Conservation (phyloP, 257 asterid genomes). For the Solanum sejunctum region DNA sequence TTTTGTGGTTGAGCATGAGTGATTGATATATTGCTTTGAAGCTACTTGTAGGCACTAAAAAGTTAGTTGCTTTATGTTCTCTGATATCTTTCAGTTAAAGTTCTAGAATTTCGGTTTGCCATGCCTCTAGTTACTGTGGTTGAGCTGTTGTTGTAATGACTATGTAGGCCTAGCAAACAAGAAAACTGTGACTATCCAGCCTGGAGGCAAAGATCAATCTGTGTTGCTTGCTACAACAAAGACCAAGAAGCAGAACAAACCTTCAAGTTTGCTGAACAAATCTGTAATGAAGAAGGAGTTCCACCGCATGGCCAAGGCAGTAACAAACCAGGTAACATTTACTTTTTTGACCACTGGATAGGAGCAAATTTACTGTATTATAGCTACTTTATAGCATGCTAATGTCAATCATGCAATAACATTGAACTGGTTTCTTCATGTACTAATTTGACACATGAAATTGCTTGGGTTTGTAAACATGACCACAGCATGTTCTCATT, state of each 20-base stretch:
- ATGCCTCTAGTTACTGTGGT: not conserved
- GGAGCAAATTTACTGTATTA: not conserved
- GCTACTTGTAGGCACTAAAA: not conserved
- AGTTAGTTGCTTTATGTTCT: not conserved
- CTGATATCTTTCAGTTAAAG: not conserved
- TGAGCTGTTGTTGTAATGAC: not conserved
- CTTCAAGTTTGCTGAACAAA: constrained; percentile 45
- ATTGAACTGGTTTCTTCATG: not conserved
- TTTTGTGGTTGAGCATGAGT: not conserved
- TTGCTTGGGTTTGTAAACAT: not conserved
- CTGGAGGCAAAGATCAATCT: constrained; percentile 59
- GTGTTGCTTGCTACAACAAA: constrained; percentile 76
- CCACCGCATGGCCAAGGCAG: constrained; percentile 86
- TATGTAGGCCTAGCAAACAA: constrained; percentile 73
- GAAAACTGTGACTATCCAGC: constrained; percentile 83
- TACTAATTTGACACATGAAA: not conserved
- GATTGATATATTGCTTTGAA: not conserved
- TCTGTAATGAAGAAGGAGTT: constrained; percentile 81
- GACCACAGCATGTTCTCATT: not conserved
- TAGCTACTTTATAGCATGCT: not conserved
- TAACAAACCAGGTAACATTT: constrained; percentile 60
- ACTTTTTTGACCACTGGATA: not conserved
- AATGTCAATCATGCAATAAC: not conserved
- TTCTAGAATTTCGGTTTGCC: not conserved
- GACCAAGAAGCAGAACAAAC: constrained; percentile 86